Evolutionary conservation across 768 basidiomycete species (phyloP).

Genomic region (Boletus patriciae): DNA sequence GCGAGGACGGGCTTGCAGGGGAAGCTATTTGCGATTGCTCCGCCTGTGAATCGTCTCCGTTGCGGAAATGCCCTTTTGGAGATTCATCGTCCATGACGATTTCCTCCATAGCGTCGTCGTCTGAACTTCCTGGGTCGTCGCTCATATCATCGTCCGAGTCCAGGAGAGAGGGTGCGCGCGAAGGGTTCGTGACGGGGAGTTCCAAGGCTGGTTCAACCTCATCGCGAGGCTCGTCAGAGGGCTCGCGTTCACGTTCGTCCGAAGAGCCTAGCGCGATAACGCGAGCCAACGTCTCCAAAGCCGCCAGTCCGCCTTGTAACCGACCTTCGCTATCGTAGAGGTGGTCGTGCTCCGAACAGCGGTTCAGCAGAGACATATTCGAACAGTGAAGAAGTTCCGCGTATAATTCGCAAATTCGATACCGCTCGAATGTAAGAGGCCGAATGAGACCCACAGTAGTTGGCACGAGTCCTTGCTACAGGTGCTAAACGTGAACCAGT

Average conservation of each 20-base stretch:
- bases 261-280: slow-evolving; percentile 70
- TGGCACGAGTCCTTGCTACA: slow-evolving; percentile 62
- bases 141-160: slow-evolving; percentile 83
- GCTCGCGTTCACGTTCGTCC: slow-evolving; percentile 52
- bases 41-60: slow-evolving; percentile 31
- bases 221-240: slow-evolving; percentile 55
- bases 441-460: slow-evolving; percentile 73
- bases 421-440: slow-evolving; percentile 92
- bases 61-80: slow-evolving; percentile 30
- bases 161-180: slow-evolving; percentile 49
- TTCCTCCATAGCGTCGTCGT: slow-evolving; percentile 82
- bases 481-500: slow-evolving; percentile 10
- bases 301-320: slow-evolving; percentile 80
- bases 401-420: slow-evolving; percentile 93
- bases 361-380: slow-evolving; percentile 95
- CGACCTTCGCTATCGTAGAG: slow-evolving; percentile 84
- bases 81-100: slow-evolving; percentile 74
- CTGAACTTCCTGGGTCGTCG: slow-evolving; percentile 68
- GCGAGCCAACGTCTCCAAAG: slow-evolving; percentile 82
- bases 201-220: slow-evolving; percentile 66
- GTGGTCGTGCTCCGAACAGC: slow-evolving; percentile 61
- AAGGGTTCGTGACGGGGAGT: slow-evolving; percentile 60
- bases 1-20: slow-evolving; percentile 30
- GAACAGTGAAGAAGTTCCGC: slow-evolving; percentile 97
- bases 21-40: slow-evolving; percentile 33